Base-by-base conservation (phyloP, 495 filamentous ascomycete genomes). In the Penicillium parvum region DNA sequence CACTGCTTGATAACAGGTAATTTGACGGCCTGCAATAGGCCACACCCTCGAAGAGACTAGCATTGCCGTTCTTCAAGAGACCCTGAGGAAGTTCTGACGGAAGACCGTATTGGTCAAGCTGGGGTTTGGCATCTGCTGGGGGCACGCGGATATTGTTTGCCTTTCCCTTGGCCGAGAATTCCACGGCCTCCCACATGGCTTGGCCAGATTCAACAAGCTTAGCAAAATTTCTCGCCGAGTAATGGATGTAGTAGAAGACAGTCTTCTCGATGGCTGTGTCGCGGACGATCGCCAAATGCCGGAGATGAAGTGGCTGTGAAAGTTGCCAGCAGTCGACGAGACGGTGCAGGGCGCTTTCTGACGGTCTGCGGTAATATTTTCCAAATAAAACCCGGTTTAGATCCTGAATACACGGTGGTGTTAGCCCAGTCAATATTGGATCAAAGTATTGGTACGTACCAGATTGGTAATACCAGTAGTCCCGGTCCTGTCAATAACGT, bases 251-350 rank as follows among this genome's bases (percentile, higher is more conserved):
- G 40, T 79, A 74, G 5, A 73, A 68, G 12, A 66, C 65, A 17
- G 75, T 79, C 3, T 65, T 65, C 9, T 62, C 64, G 14, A 83
- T 65, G 8, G 63, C 66, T 12, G 74, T 78, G 48, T 87, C 83
- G 45, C 79, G 65, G 28, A 87, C 68, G 14, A 86, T 68, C 17
- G 76, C 72, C n/a, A 83, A 58, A 52, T 84, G 78, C 18, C 74
- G 74, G 30, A 86, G 66, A 52, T 83, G 72, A 12, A 69, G 61
- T 12, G 84, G 83, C 44, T 87, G 83, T 2, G 78, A 79, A 20
- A 75, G 38, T 32, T 77, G 71, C 71, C 79, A 84, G 43, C 72
- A 65, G 49, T 83, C 75, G 1, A 74, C 75, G 18, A 86, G 52
- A 20, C 79, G 72, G 45, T 57, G 60, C 21, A 85, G 44, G 15